Base-by-base conservation (phyloP, 2,329 filamentous ascomycete species). In the Cercospora zeina region DNA sequence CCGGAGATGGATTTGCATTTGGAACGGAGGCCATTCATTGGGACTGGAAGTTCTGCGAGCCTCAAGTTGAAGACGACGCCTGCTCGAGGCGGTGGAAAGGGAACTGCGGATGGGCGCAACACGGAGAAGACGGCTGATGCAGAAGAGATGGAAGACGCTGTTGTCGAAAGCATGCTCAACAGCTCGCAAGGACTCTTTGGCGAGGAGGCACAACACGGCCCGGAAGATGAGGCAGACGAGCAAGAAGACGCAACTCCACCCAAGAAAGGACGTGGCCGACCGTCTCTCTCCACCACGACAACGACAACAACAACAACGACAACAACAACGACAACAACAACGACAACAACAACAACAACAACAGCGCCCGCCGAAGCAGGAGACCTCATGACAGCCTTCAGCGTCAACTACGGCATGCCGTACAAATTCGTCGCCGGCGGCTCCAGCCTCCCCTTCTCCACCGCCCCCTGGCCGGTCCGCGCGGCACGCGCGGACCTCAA, bases 391-490 rank as follows among this genome's bases (percentile, higher is more conserved):
- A 72, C 67, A 2, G 67, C 72, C 27, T 74, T 69, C 60, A 72
- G 73, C 54, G 73, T 74, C 67, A 69, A 68, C 27, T 70, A 68
- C 78, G 87, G 87, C 1, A 86, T 86, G 63, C 81, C 82, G 0
- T 90, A 89, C 72, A 89, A 89, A 58, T 89, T 86, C 68, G 80
- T 85, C 36, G 85, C 87, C 1, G 76, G 79, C 1, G 82, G 85
- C 2, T 74, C 80, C 5, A 83, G 79, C 3, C 76, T 72, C n/a
- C 73, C 77, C 0, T 87, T 87, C 62, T 68, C 74, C 1, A 74
- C 79, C 4, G 81, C 84, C 0, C 82, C 73, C 2, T 69, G 68
- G 64, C 65, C 72, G 1, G 78, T 89, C 1, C 76, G 82, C 5
- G 75, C 79, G 49, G 79, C 81, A 0, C 77, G 86, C 0, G 78